Percentiles rank a stretch among this genome's conserved stretches.
phyloP scores from a whole-genome alignment of 805 yeast species.

The Maudiozyma turicensis region DNA sequence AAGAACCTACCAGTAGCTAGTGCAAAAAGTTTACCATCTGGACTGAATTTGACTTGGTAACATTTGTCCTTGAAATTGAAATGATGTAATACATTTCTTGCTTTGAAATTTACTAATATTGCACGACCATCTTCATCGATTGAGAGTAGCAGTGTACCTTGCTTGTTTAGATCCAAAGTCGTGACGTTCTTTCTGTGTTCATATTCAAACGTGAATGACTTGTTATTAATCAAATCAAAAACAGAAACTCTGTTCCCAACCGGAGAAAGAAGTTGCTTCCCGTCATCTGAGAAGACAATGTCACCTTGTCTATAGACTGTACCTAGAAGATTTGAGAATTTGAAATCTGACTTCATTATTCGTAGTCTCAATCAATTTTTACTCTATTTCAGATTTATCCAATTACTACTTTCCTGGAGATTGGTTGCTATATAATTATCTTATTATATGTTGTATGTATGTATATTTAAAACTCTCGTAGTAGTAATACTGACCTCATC shows the following conservation, averaged over 20 bases:
- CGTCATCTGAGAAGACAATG: slow-evolving; percentile 75
- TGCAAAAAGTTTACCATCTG: slow-evolving; percentile 83
- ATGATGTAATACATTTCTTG: slow-evolving; percentile 83
- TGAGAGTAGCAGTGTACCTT: slow-evolving; percentile 67
- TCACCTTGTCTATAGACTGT: slow-evolving; percentile 95
- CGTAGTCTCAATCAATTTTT: too few relatives aligned
- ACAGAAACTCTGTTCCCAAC: slow-evolving; percentile 90
- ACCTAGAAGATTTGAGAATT: slow-evolving; percentile 82
- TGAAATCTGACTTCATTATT: slow-evolving; percentile 75
- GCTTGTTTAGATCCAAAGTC: slow-evolving; percentile 72
- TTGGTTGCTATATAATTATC: too few relatives aligned
- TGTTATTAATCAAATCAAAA: slow-evolving; percentile 76
- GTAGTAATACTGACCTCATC: neutral
- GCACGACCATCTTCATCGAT: slow-evolving; percentile 92
- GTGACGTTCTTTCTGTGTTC: slow-evolving; percentile 84
- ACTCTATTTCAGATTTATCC: too few relatives aligned
- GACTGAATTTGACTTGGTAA: slow-evolving; percentile 67
- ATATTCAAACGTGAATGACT: slow-evolving; percentile 80
- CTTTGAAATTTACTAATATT: slow-evolving; percentile 72
- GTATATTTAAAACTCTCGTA: neutral
- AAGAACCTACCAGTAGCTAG: slow-evolving; percentile 71
- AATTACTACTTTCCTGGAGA: too few relatives aligned
- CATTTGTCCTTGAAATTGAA: slow-evolving; percentile 84
- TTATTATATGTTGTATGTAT: too few relatives aligned
- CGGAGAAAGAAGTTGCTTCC: slow-evolving; percentile 73